Evolutionary conservation across 2,329 filamentous ascomycete genomes (phyloP).

Genomic region (Aspergillus pseudotamarii): DNA sequence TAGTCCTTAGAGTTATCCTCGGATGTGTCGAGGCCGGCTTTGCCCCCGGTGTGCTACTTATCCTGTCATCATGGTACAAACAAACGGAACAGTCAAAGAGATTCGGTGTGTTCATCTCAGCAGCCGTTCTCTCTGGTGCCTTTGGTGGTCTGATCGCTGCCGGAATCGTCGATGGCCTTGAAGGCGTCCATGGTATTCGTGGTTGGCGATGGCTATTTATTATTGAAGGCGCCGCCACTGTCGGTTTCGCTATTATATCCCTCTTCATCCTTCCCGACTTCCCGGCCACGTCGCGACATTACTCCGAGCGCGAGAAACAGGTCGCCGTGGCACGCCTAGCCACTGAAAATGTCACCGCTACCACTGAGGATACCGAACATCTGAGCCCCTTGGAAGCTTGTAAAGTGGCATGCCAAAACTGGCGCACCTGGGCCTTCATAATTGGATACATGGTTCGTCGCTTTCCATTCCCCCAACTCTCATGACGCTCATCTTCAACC

Average conservation of each 20-base stretch:
- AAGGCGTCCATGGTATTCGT: conserved; percentile 48
- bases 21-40: conserved; percentile 30
- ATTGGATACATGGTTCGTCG: conserved; percentile 42
- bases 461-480: no score
- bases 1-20: conserved; percentile 43
- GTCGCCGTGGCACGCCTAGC: conserved; percentile 30
- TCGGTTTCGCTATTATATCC: conserved; percentile 47
- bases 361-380: conserved; percentile 15
- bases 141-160: conserved; percentile 57
- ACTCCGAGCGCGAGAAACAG: conserved; percentile 33
- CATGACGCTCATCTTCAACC: not conserved
- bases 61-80: conserved; percentile 63
- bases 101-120: conserved; percentile 61
- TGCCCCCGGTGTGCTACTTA: conserved; percentile 27
- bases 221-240: conserved; percentile 47
- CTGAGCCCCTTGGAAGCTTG: conserved; percentile 24
- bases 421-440: conserved; percentile 45
- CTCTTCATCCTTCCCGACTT: conserved; percentile 55
- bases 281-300: conserved; percentile 48
- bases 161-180: conserved; percentile 52
- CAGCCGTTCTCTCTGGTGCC: conserved; percentile 58
- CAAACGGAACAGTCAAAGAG: conserved; percentile 60
- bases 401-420: conserved; percentile 24
- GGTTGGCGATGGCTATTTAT: conserved; percentile 60
- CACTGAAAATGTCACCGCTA: conserved; percentile 20